These are phyloP conservation scores for Termitomyces sp. DNA, from an alignment of 768 basidiomycete species.

Conservation along the genomic window DNA sequence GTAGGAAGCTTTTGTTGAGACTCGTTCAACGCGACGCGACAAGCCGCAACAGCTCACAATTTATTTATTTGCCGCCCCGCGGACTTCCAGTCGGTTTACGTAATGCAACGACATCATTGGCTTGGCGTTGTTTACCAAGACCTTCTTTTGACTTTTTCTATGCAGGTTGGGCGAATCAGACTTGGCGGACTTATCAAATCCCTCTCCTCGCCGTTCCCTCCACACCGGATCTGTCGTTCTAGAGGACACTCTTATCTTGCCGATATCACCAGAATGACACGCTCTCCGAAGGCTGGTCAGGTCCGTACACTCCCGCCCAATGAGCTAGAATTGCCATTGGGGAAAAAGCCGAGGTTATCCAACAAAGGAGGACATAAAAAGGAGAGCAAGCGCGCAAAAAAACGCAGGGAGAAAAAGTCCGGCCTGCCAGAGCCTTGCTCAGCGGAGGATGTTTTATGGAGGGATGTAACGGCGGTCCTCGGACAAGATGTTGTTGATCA, in stretches of 20 bases:
- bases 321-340: constrained; percentile 20
- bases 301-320: constrained; percentile 16
- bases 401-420: constrained; percentile 33
- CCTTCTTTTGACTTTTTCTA: constrained; percentile 5
- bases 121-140: constrained; percentile 10
- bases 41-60: neutral
- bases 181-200: constrained; percentile 1
- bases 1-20: neutral
- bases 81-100: constrained; percentile 4
- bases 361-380: constrained; percentile 18
- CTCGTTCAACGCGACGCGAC: neutral
- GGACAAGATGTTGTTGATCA: constrained; percentile 55
- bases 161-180: constrained; percentile 3
- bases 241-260: neutral
- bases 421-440: constrained; percentile 61
- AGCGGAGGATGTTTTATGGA: constrained; percentile 69
- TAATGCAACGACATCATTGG: constrained; percentile 10
- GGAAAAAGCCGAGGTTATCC: constrained; percentile 26
- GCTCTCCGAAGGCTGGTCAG: constrained; percentile 16
- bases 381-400: constrained; percentile 24
- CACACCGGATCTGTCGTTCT: neutral
- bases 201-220: neutral
- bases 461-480: constrained; percentile 66
- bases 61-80: neutral
- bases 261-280: constrained; percentile 4